phyloP scores from a whole-genome alignment of 75 land plant genomes.

The Pinus albicaulis region DNA sequence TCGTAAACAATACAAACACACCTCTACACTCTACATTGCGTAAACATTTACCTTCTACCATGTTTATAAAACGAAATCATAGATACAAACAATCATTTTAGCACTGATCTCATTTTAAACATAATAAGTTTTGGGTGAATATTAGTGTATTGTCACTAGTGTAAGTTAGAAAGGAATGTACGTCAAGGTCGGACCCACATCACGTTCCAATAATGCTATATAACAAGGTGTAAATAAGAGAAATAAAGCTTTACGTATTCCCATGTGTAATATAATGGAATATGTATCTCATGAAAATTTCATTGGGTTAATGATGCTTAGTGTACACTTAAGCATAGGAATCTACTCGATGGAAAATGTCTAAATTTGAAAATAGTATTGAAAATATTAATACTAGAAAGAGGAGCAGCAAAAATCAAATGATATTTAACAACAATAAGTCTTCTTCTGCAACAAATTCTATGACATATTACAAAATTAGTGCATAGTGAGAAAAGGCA shows the following conservation, averaged over 20 bases:
- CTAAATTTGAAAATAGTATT: neutral
- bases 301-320: conserved; percentile 9
- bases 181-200: neutral
- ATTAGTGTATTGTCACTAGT: too few relatives aligned
- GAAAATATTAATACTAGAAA: neutral
- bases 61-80: too few relatives aligned
- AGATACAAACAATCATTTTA: too few relatives aligned
- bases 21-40: too few relatives aligned
- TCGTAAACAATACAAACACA: too few relatives aligned
- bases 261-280: neutral
- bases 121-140: too few relatives aligned
- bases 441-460: neutral
- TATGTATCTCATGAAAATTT: neutral
- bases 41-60: too few relatives aligned
- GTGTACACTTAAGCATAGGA: conserved; percentile 1
- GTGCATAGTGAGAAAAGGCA: conserved; percentile 8
- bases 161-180: neutral
- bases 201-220: conserved; percentile 1
- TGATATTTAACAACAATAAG: conserved; percentile 3
- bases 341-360: neutral
- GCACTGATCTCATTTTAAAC: too few relatives aligned
- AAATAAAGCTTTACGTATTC: neutral
- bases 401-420: conserved; percentile 7
- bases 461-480: neutral
- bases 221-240: neutral